Base-by-base conservation (phyloP, 768 basidiomycete genomes). In the Leccinum longicurvipes region DNA sequence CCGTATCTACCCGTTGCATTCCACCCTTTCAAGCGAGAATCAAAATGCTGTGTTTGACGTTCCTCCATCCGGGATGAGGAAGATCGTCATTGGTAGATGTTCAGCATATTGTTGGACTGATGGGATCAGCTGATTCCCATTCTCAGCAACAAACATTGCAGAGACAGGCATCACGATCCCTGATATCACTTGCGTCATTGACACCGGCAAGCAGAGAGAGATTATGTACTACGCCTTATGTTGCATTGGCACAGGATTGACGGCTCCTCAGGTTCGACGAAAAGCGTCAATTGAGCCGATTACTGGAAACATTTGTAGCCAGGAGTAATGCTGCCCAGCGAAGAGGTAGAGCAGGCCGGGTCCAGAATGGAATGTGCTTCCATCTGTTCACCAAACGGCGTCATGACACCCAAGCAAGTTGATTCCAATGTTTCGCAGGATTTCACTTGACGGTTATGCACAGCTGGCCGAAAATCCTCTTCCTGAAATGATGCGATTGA, bases 131-230 rank as follows among this genome's bases (percentile, higher is more conserved):
- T 57, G 36, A 54, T 53, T 17, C 59, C 5, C 12, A 10, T 15
- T 52, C 17, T 32, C 47, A 93, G 91, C 91, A 3, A 93, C 92
- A 31, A 93, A 96, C 66, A 93, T 95, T 62, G 90, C 93, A 15
- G 96, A 99, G 72, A 99, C 96, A 14, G 96, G 96, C 63, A 91
- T 99, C 53, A 99, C 97, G 2, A 99, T 99, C 53, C 96, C 96
- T 6, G 97, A 99, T 63, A 91, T 97, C 56, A 96, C 94, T 9
- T 94, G 93, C 61, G 96, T 98, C 23, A 93, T 98, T 57, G 96
- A 99, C 66, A 83, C 86, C 0, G 94, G 95, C 47, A 93, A 91
- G 65, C 93, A 97, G 68, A 81, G 92, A 61, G 94, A 97, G 75
- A 97, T 97, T 88, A 84, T 88, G 87, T 88, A 55, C 63, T 63